Evolutionary conservation across 257 asterid species (phyloP), one percentile per base, ranked within the genome.

Genomic region (Nicotiana attenuata): DNA sequence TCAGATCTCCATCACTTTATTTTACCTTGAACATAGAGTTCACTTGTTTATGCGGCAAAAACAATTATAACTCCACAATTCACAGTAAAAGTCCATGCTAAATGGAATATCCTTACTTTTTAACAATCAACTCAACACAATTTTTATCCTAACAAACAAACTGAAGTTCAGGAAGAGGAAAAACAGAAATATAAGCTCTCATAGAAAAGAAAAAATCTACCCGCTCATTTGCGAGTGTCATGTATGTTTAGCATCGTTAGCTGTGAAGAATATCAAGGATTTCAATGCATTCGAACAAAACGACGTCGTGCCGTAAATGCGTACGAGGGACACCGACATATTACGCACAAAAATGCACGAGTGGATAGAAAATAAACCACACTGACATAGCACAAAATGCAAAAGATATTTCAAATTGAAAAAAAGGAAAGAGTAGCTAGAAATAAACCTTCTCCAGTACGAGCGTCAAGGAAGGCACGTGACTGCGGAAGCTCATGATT

Each of bases 391-490:
- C 19, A 68, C 26, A 41, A 26, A 63, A 38, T 24, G 73, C 71
- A 52, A 31, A 56, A 65, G 17, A 17, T 4, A 80, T 29, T 14
- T 28, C 28, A 45, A 66, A 63, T 79, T 63, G 35, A 24, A 24
- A 5, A 65, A 65, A 2, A 29, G 10, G 5, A 7, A 26, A 0
- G 2, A 22, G 41, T 8, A 64, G 64, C 20, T 35, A 61, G 41
- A 65, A 14, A 47, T 24, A 28, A 64, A 64, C 78, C 98, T 94
- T 91, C 90, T 71, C 90, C 95, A 20, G 89, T 85, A 2, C 89
- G 92, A 76, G 92, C 91, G 77, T 90, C 93, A 41, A 90, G 85
- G 86, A 92, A 91, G 77, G 92, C 87, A 65, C 83, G 91, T 52
- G 89, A 87, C 26, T 86, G 83, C 76, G 91, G 80, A 55, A 89